Evolutionary conservation across 2,329 filamentous ascomycete species (phyloP), one percentile per base, ranked within the genome.

Genomic region (Trichocomaceae sp.): DNA sequence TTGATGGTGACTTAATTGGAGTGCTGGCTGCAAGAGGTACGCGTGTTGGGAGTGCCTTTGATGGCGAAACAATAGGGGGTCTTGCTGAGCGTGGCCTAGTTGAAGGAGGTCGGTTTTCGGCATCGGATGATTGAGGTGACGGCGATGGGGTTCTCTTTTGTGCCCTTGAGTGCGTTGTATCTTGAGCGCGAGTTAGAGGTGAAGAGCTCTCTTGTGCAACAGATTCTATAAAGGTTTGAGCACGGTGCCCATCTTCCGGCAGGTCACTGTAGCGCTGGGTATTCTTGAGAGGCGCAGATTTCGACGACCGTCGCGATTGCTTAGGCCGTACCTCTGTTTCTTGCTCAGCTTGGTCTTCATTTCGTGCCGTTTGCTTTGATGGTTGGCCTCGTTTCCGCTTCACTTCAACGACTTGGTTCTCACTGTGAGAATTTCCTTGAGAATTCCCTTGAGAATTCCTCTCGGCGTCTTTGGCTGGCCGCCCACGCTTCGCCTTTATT

Each of bases 81-180:
- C 72, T 64, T 59, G 73, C 77, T 51, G 75, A 76, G 2, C 79
- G 75, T 1, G 80, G 81, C 52, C 77, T 81, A 5, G 84, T 83
- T 1, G 86, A 87, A 0, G 88, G 88, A 1, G 87, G 87, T 47
- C 82, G 83, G 61, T 92, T 92, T 68, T 93, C 88, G 0, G 86
- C 86, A 65, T 93, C 86, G 0, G 88, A 91, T 1, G 87, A 86
- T 62, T 89, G 87, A 0, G 85, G 85, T 1, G 87, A 87, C 17
- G 80, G 80, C 0, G 85, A 87, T 0, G 83, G 84, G 0, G 82
- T 80, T 12, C 60, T 63, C 54, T 66, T 63, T 23, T 65, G 81
- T 10, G 56, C 47, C 15, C 41, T 53, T n/a, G 57, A 54, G 57
- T 23, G 57, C 6, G 17, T 29, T 49, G 26, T 52, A 39, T 33